Evolutionary conservation across 1,284 basidiomycete species (phyloP).

Genomic region (Stygiomarasmius scandens): DNA sequence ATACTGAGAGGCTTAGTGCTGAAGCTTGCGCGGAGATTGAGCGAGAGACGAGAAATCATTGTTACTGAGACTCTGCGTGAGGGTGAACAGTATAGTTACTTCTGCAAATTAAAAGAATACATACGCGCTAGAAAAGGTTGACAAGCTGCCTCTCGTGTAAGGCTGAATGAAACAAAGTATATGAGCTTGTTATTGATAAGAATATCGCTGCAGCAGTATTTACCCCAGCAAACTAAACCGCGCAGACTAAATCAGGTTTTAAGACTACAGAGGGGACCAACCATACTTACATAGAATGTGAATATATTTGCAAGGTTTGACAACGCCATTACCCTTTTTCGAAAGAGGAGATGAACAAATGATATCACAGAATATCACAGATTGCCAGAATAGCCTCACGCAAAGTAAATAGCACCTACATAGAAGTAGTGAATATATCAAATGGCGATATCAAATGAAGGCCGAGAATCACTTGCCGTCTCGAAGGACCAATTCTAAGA

Average conservation of each 20-base stretch:
- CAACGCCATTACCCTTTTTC: conserved; percentile 10
- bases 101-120: background rate
- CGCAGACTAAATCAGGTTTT: background rate
- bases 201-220: too few relatives aligned
- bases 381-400: too few relatives aligned
- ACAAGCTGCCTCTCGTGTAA: conserved; percentile 8
- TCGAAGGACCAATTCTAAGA: conserved; percentile 9
- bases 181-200: background rate
- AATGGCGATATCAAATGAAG: background rate
- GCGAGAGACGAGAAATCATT: conserved; percentile 13
- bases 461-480: conserved; percentile 4
- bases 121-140: conserved; percentile 13
- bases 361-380: background rate
- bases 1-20: too few relatives aligned
- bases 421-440: too few relatives aligned
- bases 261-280: background rate
- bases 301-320: conserved; percentile 13
- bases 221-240: conserved; percentile 10
- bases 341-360: background rate
- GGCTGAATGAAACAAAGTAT: conserved; percentile 1
- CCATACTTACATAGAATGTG: conserved; percentile 12
- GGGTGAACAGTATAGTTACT: too few relatives aligned
- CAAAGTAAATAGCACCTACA: conserved; percentile 14
- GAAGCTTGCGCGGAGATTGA: conserved; percentile 25
- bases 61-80: conserved; percentile 8